These are phyloP conservation scores for Aphanomyces astaci DNA, from an alignment of 352 stramenopile genomes.

Conservation along the genomic window DNA sequence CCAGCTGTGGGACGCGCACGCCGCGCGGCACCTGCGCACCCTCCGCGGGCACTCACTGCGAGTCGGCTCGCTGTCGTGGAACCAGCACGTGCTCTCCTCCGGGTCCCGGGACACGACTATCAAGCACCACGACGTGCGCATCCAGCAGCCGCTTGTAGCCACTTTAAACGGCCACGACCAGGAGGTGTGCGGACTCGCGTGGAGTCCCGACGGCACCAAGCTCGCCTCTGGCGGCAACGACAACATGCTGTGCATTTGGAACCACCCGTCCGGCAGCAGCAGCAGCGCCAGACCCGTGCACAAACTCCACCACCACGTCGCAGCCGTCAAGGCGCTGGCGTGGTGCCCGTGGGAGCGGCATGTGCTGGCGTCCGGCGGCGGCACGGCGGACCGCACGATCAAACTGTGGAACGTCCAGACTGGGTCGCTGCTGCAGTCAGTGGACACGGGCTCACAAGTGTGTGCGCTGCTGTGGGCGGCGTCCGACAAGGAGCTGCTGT, in stretches of 20 bases:
- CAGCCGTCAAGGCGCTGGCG: constrained; percentile 89
- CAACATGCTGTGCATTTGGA: constrained; percentile 88
- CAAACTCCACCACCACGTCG: constrained; percentile 91
- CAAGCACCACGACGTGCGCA: constrained; percentile 88
- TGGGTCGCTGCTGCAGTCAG: constrained; percentile 83
- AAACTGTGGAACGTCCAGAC: constrained; percentile 91
- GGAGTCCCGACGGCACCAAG: constrained; percentile 80
- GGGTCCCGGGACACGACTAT: constrained; percentile 81
- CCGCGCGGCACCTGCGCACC: constrained; percentile 88
- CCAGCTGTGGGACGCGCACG: constrained; percentile 89
- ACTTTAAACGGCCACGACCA: constrained; percentile 78
- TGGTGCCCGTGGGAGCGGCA: constrained; percentile 90
- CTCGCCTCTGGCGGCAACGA: constrained; percentile 90
- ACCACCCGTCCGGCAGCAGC: constrained; percentile 31
- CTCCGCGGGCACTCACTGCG: constrained; percentile 87
- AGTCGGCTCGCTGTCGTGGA: constrained; percentile 84
- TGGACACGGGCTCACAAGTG: constrained; percentile 91
- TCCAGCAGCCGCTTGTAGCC: constrained; percentile 68
- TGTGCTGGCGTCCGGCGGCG: constrained; percentile 83
- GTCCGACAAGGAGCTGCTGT: constrained; percentile 79
- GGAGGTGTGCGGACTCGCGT: constrained; percentile 90
- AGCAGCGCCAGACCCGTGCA: constrained; percentile 49
- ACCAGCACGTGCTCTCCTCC: constrained; percentile 79
- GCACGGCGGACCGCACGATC: constrained; percentile 90
- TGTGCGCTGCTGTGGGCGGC: constrained; percentile 78